Evolutionary conservation across 2,329 filamentous ascomycete genomes (phyloP), one percentile per base, ranked within the genome.

Genomic region (Aaosphaeria arxii): DNA sequence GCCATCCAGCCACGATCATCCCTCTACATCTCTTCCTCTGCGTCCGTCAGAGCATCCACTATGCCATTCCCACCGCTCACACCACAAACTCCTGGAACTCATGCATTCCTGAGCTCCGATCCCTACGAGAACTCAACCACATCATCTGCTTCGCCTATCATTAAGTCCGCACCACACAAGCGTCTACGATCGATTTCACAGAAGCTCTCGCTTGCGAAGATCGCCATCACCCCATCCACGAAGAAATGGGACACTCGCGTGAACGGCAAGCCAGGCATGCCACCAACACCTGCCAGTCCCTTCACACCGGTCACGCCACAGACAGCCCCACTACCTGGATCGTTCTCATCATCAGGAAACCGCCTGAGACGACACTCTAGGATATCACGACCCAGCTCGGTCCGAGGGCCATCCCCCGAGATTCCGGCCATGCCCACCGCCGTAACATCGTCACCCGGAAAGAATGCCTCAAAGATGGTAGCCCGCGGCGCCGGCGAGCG

Each of bases 31-130:
- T 45, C 54, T 11, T 52, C 61, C 6, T 47, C 44, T 30, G 13
- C 49, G 54, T 36, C 33, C 13, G 17, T 24, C 17, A 24, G 17
- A 24, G 50, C 63, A n/a, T 48, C 56, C 36, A 53, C 56, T 5
- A 40, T 53, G 1, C 57, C 61, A 0, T 62, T 62, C 46, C 60
- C 66, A 2, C 58, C 63, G 9, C 50, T 55, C n/a, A 64, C 66
- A 6, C 66, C 66, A 24, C 41, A 47, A 13, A 61, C 67, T 1
- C 62, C 66, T 6, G 62, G 51, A 11, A 49, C 63, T 3, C 64
- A 67, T 29, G 56, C 66, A n/a, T 71, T 71, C 53, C 63, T 71
- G 41, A 67, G 56, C 46, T 68, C 65, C 6, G 69, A 71, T 43
- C 69, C 69, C 6, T 71, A 66, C 50, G 69, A 66, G 31, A 67